These are phyloP conservation scores for Peronospora tabacina DNA, from an alignment of 352 stramenopile species.

Conservation along the genomic window DNA sequence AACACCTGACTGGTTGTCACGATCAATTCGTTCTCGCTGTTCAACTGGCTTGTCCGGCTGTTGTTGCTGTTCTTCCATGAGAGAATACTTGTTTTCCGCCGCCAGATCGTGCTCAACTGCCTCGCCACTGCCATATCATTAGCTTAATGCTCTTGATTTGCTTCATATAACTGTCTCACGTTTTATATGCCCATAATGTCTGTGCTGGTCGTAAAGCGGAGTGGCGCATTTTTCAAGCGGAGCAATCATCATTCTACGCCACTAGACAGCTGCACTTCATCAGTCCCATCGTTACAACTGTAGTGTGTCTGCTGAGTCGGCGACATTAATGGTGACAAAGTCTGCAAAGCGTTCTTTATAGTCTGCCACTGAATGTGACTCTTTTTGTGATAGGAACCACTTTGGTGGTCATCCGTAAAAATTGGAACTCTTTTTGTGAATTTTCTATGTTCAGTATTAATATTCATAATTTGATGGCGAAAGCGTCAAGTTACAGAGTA, in stretches of 20 bases:
- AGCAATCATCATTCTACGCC: constrained; percentile 5
- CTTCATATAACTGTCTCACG: constrained; percentile 50
- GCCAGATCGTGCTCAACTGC: constrained; percentile 60
- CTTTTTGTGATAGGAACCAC: no score
- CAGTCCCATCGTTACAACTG: neutral
- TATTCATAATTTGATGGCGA: no score
- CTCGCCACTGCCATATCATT: constrained; percentile 74
- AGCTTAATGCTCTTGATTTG: constrained; percentile 45
- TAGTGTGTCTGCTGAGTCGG: constrained; percentile 8
- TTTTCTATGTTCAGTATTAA: no score
- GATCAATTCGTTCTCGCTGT: neutral
- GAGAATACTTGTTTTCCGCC: constrained; percentile 53
- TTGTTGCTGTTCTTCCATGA: constrained; percentile 32
- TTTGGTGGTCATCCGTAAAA: no score
- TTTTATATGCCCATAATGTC: constrained; percentile 49
- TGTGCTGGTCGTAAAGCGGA: constrained; percentile 28
- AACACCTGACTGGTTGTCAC: constrained; percentile 12
- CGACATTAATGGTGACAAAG: constrained; percentile 17
- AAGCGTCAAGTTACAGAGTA: no score
- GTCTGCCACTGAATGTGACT: no score
- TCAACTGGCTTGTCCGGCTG: constrained; percentile 7
- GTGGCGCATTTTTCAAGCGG: constrained; percentile 24
- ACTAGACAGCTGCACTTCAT: neutral
- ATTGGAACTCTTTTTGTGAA: no score
- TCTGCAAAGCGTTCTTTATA: constrained; percentile 5